A percentile compares a stretch with the other conserved stretches of the same genome.
Conservation (phyloP, 176 grass and related monocot genomes). For the Avena sativa region DNA sequence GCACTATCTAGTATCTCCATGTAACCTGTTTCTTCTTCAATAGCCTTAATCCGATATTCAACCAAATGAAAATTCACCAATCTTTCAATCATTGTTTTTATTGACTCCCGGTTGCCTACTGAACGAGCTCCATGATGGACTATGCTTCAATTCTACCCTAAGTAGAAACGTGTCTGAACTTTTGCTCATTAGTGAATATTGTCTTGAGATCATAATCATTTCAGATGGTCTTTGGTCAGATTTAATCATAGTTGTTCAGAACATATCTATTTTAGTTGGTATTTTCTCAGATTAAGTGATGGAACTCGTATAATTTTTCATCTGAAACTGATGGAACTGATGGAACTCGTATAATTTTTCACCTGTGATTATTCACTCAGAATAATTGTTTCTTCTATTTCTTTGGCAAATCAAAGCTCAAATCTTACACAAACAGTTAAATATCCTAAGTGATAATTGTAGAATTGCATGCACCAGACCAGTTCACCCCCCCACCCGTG, state of each 20-base stretch:
- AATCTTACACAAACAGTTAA: background rate
- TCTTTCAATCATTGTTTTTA: background rate
- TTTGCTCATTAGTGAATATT: background rate
- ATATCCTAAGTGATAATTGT: background rate
- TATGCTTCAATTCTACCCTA: background rate
- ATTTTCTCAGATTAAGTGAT: background rate
- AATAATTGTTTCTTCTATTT: background rate
- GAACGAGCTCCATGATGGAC: background rate
- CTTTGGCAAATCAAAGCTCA: slow-evolving; percentile 10
- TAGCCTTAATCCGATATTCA: background rate
- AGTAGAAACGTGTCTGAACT: background rate
- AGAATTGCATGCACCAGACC: no score
- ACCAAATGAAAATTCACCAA: background rate
- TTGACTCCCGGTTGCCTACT: background rate
- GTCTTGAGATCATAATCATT: background rate
- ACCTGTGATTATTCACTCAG: background rate
- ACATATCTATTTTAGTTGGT: background rate
- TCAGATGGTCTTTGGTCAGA: slow-evolving; percentile 1
- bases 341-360: background rate
- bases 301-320: background rate
- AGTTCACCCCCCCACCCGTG: no score
- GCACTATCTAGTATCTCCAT: background rate
- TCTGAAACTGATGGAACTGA: background rate
- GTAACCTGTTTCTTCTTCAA: background rate
- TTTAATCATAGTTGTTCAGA: background rate